phyloP scores from a whole-genome alignment of 371 early-diverging fungal genomes.

The Haplosporangium sp. region DNA sequence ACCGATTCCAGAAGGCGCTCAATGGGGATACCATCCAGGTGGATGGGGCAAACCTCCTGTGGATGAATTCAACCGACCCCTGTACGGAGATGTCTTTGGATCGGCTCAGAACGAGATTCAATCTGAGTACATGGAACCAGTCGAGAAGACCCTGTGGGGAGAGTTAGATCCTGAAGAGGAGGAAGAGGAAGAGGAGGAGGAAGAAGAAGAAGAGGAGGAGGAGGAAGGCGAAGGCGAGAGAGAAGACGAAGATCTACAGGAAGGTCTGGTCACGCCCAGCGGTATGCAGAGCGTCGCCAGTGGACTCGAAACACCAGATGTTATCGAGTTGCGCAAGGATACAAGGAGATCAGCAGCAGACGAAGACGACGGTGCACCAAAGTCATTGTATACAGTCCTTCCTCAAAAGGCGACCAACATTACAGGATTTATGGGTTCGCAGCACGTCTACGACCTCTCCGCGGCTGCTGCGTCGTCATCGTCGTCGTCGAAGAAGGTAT shows the following conservation, averaged over 20 bases:
- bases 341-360: constrained; percentile 52
- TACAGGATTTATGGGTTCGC: constrained; percentile 93
- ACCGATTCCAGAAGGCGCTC: constrained; percentile 98
- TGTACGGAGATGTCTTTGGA: constrained; percentile 98
- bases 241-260: constrained; percentile 61
- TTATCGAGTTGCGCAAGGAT: constrained; percentile 92
- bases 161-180: constrained; percentile 79
- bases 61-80: constrained; percentile 93
- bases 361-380: constrained; percentile 71
- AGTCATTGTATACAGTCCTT: constrained; percentile 89
- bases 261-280: constrained; percentile 90
- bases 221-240: constrained; percentile 66
- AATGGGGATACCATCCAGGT: constrained; percentile 98
- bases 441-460: constrained; percentile 89
- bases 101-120: constrained; percentile 60
- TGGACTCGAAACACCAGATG: constrained; percentile 94
- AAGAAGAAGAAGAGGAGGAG: constrained; percentile 66
- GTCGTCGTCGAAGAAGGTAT: constrained; percentile 38
- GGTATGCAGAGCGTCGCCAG: constrained; percentile 83
- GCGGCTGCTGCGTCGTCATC: constrained; percentile 39
- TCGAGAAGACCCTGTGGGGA: constrained; percentile 84
- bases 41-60: constrained; percentile 99
- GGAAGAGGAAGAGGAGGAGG: constrained; percentile 76
- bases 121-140: constrained; percentile 69
- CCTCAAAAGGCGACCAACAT: constrained; percentile 83